Base-by-base conservation (phyloP, 139 green algal genomes). In the Coelastrella sp. region DNA sequence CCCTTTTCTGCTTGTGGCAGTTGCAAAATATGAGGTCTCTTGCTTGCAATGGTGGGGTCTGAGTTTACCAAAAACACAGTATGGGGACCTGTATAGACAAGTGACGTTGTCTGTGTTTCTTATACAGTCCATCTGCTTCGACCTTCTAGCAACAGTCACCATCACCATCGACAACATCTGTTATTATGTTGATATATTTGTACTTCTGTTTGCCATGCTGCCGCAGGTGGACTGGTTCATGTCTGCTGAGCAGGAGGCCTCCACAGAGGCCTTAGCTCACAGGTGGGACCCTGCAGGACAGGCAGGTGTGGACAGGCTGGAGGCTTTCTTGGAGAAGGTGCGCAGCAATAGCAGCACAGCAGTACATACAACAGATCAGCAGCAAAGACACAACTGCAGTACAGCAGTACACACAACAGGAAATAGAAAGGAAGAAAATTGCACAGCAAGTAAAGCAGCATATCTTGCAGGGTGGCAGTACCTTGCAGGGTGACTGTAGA, bases 201-300 rank as follows among this genome's bases (percentile, higher is more conserved):
- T 11, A 6, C 1, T 1, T 82, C 74, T 14, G 17, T 56, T 12
- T 56, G 74, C 12, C 12, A 15, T 87, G 61, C 65, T 75, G 15
- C 5, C 59, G 1, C 78, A 91, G 87, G 87, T 91, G 24, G 94
- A 94, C 91, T 95, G 94, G 87, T 95, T 98, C 59, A 95, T 98
- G 93, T 93, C 91, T 11, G 68, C 88, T 4, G 94, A 97, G 85
- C 96, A 99, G 92, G 91, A 95, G 91, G 86, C 93, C 14, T 94
- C 91, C 84, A 97, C 95, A 82, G 91, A 95, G 74, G 94, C 97
- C 89, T 95, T 99, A 22, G 81, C 94, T 49, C 95, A 95, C 90
- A 94, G 96, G 87, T 99, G 97, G 97, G 90, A 92, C 59, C 97
- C 97, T 22, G 96, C 97, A 19, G 89, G 84, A 9, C 78, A 74